Evolutionary conservation across 306 rosid genomes (phyloP), one percentile per base, ranked within the genome.

Genomic region (Pterocarpus macrocarpus): DNA sequence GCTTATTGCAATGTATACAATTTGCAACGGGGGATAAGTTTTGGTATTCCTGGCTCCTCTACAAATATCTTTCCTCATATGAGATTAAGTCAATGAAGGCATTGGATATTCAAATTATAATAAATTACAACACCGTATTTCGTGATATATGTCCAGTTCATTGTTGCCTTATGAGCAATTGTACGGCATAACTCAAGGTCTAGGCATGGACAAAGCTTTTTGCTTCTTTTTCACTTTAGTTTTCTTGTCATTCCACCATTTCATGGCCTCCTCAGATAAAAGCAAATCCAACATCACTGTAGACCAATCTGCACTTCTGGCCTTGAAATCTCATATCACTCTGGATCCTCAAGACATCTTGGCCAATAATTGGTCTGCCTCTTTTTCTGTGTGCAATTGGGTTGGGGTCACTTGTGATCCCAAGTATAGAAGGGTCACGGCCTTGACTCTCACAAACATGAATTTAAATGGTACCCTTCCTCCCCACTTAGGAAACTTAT

Each of bases 361-460:
- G 56, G 13, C 81, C 39, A 81, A 14, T 12, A 81, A 75, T 75
- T 81, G 85, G 85, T 57, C 85, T 36, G 14, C 81, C 5, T 16
- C 77, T 0, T 43, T 15, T 17, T 47, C 81, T 8, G 1, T 56
- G 28, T 81, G 85, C 77, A 67, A 5, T 5, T 81, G 85, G 85
- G 16, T 56, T 66, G 85, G 85, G 15, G 55, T 81, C 22, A 75
- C 81, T 56, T 81, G 85, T 68, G 64, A 67, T 75, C 4, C 53
- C 13, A 44, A n/a, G 3, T 1, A 12, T 35, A 45, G n/a, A 13
- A 75, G 85, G 59, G 85, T 81, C 44, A 69, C 16, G 0, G 5
- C n/a, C 55, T 58, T 81, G 38, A 68, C 1, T 34, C 77, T 81
- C 14, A 1, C 33, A 32, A 35, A 28, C 71, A 81, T 75, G 76